Base-by-base conservation (phyloP, 1,284 basidiomycete species). In the Trichosporon coremiiforme region DNA sequence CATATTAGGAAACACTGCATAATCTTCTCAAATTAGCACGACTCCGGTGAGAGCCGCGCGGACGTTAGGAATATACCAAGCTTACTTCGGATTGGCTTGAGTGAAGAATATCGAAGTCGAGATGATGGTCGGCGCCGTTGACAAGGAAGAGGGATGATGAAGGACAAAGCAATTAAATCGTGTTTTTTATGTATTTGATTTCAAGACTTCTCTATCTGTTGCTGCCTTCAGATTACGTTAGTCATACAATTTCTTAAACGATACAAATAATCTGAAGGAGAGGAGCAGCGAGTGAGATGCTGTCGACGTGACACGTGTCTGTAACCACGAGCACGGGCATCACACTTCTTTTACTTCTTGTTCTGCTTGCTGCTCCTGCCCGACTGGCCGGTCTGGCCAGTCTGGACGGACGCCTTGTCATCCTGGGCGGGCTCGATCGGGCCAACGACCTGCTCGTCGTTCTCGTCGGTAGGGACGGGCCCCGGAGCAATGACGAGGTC, bases 381-480 rank as follows among this genome's bases (percentile, higher is more conserved):
- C 53, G 53, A 55, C 53, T 55, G 53, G 22, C 53, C 53, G 53
- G 53, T 55, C 41, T 53, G n/a, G 20, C 47, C 47, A 53, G 47
- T 53, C 57, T 60, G 57, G 57, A 60, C 57, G 29, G 57, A 60
- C 29, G 57, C 57, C 29, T 35, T 20, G 57, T 60, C 57, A 33
- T 60, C 57, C 57, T 60, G 57, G 20, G 22, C 65, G 63, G 38
- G 31, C 36, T 64, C 63, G 63, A 64, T 64, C 31, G 35, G 63
- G 63, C 38, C 63, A 35, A 64, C 36, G n/a, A 64, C 35, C 63
- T 64, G 63, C 36, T 80, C 33, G 90, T 98, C 74, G 86, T 87
- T 12, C 88, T 98, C 29, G 57, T 60, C 57, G n/a, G 35, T 17
- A 12, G 57, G 57, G 57, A 33, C 57, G 29, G 57, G 57, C 7